Conservation (phyloP, 2,329 filamentous ascomycete species). For the Escovopsis sp. region DNA sequence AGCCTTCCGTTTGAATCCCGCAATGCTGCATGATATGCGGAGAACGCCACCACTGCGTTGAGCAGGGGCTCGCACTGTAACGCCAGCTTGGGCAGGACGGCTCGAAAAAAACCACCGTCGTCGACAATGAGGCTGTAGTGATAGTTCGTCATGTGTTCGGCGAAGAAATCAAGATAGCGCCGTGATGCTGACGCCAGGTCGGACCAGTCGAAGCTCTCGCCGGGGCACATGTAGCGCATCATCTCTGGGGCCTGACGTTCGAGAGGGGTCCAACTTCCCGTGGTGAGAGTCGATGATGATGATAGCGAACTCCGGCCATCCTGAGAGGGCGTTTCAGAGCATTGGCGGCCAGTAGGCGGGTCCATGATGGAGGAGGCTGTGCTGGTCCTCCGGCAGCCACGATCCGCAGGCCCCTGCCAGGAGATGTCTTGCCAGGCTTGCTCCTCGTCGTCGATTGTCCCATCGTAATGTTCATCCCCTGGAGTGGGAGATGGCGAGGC, state of each 20-base stretch:
- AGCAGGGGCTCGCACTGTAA: constrained; percentile 63
- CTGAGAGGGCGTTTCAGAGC: constrained; percentile 38
- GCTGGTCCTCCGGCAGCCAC: constrained; percentile 16
- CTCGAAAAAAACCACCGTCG: constrained; percentile 56
- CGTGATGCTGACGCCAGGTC: constrained; percentile 55
- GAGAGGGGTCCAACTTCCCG: constrained; percentile 5
- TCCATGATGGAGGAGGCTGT: constrained; percentile 24
- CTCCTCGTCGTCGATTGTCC: constrained; percentile 41
- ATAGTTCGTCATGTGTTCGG: constrained; percentile 60
- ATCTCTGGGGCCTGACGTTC: constrained; percentile 3
- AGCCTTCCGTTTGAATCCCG: constrained; percentile 57
- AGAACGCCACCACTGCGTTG: constrained; percentile 75
- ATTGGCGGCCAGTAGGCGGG: constrained; percentile 25
- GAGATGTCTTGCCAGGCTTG: constrained; percentile 24
- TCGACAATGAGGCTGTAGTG: constrained; percentile 72
- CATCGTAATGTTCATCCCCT: constrained; percentile 29
- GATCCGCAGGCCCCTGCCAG: constrained; percentile 8
- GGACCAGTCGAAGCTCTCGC: constrained; percentile 32
- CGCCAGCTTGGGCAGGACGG: constrained; percentile 56
- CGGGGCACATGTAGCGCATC: constrained; percentile 5
- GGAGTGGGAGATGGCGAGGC: constrained; percentile 42
- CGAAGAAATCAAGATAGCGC: constrained; percentile 66
- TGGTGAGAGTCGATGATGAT: constrained; percentile 29
- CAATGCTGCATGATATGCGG: constrained; percentile 73
- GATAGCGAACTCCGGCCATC: constrained; percentile 39